Evolutionary conservation across 2,329 filamentous ascomycete species (phyloP).

Genomic region (Botrytis pseudocinerea): DNA sequence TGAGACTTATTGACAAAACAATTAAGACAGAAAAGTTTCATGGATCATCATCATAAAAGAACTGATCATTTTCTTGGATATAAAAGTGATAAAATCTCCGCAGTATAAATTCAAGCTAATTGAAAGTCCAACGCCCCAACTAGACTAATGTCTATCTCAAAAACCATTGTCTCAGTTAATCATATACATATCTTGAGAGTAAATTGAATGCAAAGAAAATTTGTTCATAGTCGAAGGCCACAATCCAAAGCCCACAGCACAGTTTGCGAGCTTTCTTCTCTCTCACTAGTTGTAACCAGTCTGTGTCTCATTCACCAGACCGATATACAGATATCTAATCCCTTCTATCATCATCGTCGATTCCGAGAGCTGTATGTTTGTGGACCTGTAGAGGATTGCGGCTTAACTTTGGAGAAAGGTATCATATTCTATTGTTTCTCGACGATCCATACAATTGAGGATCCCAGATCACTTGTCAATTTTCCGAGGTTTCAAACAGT

Average conservation of each 20-base stretch:
- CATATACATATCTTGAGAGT: background rate
- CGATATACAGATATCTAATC: too few species aligned
- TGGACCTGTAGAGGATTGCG: background rate
- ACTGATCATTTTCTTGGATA: background rate
- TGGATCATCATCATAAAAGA: background rate
- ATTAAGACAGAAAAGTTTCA: background rate
- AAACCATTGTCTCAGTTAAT: background rate
- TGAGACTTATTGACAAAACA: background rate
- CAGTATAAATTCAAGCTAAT: background rate
- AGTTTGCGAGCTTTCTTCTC: background rate
- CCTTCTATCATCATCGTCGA: background rate
- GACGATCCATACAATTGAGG: background rate
- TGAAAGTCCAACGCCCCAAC: background rate
- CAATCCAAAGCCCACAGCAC: too few species aligned
- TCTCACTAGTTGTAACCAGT: background rate
- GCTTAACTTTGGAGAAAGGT: background rate
- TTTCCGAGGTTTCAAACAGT: background rate
- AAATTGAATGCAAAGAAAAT: background rate
- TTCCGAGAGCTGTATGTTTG: background rate
- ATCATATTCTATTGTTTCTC: background rate
- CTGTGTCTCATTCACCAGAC: accelerated
- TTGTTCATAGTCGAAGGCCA: background rate
- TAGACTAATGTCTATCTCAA: background rate
- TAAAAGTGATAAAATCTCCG: too few species aligned
- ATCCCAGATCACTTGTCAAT: background rate